Evolutionary conservation across 2,329 filamentous ascomycete species (phyloP).

Genomic region (Talaromyces verruculosus): DNA sequence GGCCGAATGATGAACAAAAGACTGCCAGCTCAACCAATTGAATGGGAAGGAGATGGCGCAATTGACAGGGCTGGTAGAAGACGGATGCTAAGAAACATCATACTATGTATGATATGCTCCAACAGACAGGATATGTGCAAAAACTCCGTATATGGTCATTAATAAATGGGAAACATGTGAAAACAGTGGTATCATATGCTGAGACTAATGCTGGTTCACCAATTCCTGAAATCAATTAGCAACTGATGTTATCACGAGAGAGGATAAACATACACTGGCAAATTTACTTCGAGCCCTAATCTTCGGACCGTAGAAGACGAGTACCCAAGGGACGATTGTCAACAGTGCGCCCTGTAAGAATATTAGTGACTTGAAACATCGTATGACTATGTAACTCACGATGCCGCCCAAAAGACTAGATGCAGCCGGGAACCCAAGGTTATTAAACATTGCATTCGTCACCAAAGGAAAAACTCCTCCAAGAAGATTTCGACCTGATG

Average conservation of each 20-base stretch:
- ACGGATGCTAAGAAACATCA: not conserved
- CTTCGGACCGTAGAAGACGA: conserved; percentile 73
- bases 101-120: not conserved
- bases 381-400: conserved; percentile 40
- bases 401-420: conserved; percentile 76
- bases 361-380: not conserved
- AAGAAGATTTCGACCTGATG: conserved; percentile 68
- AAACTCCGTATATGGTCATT: not conserved
- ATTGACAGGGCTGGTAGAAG: conserved; percentile 23
- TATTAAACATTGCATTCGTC: conserved; percentile 69
- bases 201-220: conserved; percentile 12
- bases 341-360: conserved; percentile 52
- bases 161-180: not conserved
- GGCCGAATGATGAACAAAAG: conserved; percentile 28
- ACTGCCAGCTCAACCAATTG: conserved; percentile 30
- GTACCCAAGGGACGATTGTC: conserved; percentile 81
- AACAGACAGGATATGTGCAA: not conserved
- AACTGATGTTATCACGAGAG: not conserved
- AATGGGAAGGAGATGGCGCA: conserved; percentile 34
- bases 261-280: conserved; percentile 56
- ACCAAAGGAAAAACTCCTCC: conserved; percentile 80
- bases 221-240: conserved; percentile 22
- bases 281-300: conserved; percentile 77
- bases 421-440: conserved; percentile 68
- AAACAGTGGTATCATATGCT: not conserved